A percentile compares a stretch with the other conserved stretches of the same genome.
phyloP scores from a whole-genome alignment of 2,329 filamentous ascomycete genomes.

The Colletotrichum simmondsii region DNA sequence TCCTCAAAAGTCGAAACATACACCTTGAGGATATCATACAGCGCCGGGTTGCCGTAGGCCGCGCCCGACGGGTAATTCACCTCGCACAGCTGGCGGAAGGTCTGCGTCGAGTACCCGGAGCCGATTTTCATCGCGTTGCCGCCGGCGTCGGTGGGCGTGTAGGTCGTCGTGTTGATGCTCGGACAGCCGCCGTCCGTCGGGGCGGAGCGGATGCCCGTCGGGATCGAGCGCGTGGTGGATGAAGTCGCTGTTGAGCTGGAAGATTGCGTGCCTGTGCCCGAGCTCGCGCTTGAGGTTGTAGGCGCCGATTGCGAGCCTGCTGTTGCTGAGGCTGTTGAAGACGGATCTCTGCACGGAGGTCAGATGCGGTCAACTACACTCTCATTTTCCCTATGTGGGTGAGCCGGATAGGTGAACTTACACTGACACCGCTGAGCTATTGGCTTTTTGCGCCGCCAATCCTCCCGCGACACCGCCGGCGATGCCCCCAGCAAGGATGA shows the following conservation, averaged over 20 bases:
- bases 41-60: slow-evolving; percentile 30
- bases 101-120: slow-evolving; percentile 1
- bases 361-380: background rate
- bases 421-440: background rate
- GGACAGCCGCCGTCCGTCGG: slow-evolving; percentile 36
- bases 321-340: background rate
- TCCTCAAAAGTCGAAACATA: slow-evolving; percentile 36
- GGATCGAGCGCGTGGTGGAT: background rate
- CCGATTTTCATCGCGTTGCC: background rate
- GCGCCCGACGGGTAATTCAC: slow-evolving; percentile 35
- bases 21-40: slow-evolving; percentile 36
- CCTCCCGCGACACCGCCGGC: slow-evolving; percentile 37
- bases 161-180: slow-evolving; percentile 33
- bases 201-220: slow-evolving; percentile 21
- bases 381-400: background rate
- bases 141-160: slow-evolving; percentile 27
- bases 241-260: background rate
- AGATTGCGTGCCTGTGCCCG: background rate
- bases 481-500: slow-evolving; percentile 34
- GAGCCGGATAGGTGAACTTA: background rate
- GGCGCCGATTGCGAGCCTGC: background rate
- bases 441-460: slow-evolving; percentile 29
- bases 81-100: slow-evolving; percentile 34
- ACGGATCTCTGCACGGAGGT: background rate
- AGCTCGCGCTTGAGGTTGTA: background rate